Base-by-base conservation (phyloP, 1,284 basidiomycete species). In the Coniophora puteana region DNA sequence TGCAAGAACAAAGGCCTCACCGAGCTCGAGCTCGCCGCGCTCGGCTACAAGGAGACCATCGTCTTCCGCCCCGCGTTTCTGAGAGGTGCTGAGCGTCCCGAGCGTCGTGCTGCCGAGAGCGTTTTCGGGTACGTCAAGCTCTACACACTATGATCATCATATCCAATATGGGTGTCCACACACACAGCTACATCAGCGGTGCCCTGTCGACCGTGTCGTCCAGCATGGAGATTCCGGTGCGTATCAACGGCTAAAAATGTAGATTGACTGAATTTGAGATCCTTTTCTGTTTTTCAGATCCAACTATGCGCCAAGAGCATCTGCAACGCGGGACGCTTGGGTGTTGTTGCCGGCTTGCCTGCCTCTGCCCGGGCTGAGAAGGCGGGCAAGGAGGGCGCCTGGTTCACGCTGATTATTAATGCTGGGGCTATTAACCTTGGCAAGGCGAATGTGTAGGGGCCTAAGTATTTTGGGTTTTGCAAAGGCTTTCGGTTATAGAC, bases 1-100 rank as follows among this genome's bases (percentile, higher is more conserved):
- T 23, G 30, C 40, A 82, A 78, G 64, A 80, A 74, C 53, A 89
- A 90, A 60, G 88, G 85, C 10, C 59, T 81, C 27, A 90, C 89
- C 0, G 89, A 91, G 57, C 65, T 76, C 38, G 81, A 64, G 0
- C 66, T 91, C 8, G 80, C 84, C 0, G 60, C 57, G 3, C 58
- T 89, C 5, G 83, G 81, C 8, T 91, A 87, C 57, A 54, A 62
- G 8, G 81, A 88, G 34, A 78, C 78, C 1, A 76, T 89, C 47
- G 58, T 88, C 35, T 80, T 88, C 60, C 70, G 80, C 13, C 86
- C 89, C 0, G 78, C 59, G 0, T 49, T 71, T 17, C 61, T 90
- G 4, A 62, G 59, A 7, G 68, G 73, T 1, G 61, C 69, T 0
- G 46, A 69, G 10, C 61, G 77, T 6, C 18, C 54, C 2, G 68